These are phyloP conservation scores for Hypoxylon sp. DNA, from an alignment of 2,329 filamentous ascomycete genomes.

Conservation along the genomic window DNA sequence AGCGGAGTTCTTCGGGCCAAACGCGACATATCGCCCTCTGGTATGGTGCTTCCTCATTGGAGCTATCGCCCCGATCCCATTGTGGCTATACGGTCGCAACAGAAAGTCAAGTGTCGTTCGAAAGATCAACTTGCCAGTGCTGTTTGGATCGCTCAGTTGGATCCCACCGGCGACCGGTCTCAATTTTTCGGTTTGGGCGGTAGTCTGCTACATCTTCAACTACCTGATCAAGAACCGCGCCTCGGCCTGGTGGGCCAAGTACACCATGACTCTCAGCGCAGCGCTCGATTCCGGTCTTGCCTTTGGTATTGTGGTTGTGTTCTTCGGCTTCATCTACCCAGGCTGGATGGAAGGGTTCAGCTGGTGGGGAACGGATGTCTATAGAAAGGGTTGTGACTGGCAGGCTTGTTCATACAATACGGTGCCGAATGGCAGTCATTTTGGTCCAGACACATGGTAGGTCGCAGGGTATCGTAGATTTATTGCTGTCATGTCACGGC, in stretches of 20 bases:
- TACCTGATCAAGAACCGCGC: constrained; percentile 78
- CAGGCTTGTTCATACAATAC: constrained; percentile 79
- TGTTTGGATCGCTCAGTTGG: constrained; percentile 87
- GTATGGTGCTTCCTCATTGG: constrained; percentile 88
- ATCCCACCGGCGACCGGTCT: constrained; percentile 89
- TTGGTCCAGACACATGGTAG: constrained; percentile 75
- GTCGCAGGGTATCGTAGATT: neutral
- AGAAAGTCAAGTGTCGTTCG: constrained; percentile 74
- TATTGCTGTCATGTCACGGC: neutral
- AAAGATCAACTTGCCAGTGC: constrained; percentile 84
- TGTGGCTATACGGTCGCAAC: constrained; percentile 79
- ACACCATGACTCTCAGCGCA: constrained; percentile 89
- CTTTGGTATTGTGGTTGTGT: constrained; percentile 85
- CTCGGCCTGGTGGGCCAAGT: constrained; percentile 88
- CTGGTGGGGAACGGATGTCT: constrained; percentile 93
- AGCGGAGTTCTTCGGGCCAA: constrained; percentile 82
- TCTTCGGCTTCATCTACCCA: constrained; percentile 89
- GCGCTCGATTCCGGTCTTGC: constrained; percentile 87
- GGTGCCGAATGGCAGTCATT: constrained; percentile 74
- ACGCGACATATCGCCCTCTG: constrained; percentile 80
- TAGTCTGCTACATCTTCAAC: constrained; percentile 90
- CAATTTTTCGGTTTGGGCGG: constrained; percentile 89
- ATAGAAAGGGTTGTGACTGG: constrained; percentile 89
- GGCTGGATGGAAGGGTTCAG: constrained; percentile 79
- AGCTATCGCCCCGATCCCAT: constrained; percentile 78